A percentile compares a stretch with the other conserved stretches of the same genome.
These are phyloP conservation scores for Aquilaria sinensis DNA, from an alignment of 345 rosid species.

Conservation along the genomic window DNA sequence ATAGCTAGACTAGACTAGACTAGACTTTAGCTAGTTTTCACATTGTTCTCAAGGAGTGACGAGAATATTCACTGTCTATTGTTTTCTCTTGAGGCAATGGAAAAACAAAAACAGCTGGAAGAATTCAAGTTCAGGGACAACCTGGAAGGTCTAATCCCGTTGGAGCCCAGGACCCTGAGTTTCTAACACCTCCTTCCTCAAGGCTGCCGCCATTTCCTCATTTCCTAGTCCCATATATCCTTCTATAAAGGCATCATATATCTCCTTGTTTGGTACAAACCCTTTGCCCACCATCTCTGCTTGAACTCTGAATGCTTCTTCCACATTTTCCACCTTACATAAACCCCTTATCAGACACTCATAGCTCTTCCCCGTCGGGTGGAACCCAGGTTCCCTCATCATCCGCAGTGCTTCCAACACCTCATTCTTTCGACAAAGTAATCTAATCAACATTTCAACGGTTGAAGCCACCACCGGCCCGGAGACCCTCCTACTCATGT, in stretches of 20 bases:
- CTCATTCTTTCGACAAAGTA: conserved; percentile 38
- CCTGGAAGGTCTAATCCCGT: conserved; percentile 11
- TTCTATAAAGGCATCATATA: conserved; percentile 51
- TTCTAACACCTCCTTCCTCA: conserved; percentile 58
- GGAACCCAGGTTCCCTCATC: conserved; percentile 32
- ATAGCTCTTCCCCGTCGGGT: conserved; percentile 49
- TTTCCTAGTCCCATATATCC: conserved; percentile 54
- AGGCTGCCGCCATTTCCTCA: conserved; percentile 36
- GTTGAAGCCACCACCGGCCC: conserved; percentile 32
- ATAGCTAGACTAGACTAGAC: too few relatives aligned
- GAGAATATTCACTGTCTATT: too few relatives aligned
- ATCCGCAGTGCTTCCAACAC: conserved; percentile 47
- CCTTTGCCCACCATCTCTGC: conserved; percentile 89
- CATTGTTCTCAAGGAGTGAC: too few relatives aligned
- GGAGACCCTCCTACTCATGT: conserved; percentile 50
- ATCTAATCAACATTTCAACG: conserved; percentile 37
- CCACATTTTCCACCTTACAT: conserved; percentile 55
- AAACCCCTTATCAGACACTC: conserved; percentile 49
- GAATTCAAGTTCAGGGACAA: too few relatives aligned
- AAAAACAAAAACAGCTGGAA: too few relatives aligned
- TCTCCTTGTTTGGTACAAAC: conserved; percentile 43
- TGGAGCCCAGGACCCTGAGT: conserved; percentile 19
- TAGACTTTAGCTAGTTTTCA: too few relatives aligned
- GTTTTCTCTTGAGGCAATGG: too few relatives aligned
- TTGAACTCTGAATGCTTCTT: conserved; percentile 69